Evolutionary conservation across 2,329 filamentous ascomycete species (phyloP), one percentile per base, ranked within the genome.

Genomic region (Tolypocladium pustulatum): DNA sequence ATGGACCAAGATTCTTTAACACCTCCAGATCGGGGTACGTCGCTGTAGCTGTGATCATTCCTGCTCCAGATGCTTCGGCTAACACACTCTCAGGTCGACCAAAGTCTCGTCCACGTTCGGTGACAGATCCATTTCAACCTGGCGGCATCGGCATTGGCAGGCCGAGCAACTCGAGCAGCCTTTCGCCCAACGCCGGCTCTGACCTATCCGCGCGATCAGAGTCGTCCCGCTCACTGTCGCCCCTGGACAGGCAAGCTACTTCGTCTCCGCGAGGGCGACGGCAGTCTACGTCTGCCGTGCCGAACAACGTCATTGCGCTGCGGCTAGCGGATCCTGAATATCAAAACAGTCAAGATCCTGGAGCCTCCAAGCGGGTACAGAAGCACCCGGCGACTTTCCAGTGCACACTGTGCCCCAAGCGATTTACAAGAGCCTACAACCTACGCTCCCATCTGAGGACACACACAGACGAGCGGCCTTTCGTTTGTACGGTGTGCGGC

Each of bases 301-400:
- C 82, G 2, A 84, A 83, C 57, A 85, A 85, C 59, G 76, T 82
- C 0, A 84, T 96, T 68, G 94, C 96, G n/a, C 78, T 97, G 46
- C 90, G 92, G 61, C 81, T 97, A 20, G 93, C 91, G 13, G 91
- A 97, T 71, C 92, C 92, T 0, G 88, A 91, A 51, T 88, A 93
- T 61, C 88, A 91, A 58, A 85, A 84, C 30, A 81, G 83, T 5
- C 81, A 82, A 57, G 77, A 81, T 15, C 77, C 77, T 52, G 84
- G 87, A 54, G 81, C 78, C 43, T 76, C 84, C 7, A 95, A 94
- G 71, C 86, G 94, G n/a, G 86, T 91, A 0, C 94, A 99, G 72
- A 99, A 99, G 69, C 94, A 99, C 66, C 94, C 94, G 0, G 94
- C 94, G 8, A 99, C 92, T 0, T 99, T 97, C 75, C 92, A 97